phyloP scores from a whole-genome alignment of 2,329 filamentous ascomycete genomes.

The Fusarium protoensiforme region DNA sequence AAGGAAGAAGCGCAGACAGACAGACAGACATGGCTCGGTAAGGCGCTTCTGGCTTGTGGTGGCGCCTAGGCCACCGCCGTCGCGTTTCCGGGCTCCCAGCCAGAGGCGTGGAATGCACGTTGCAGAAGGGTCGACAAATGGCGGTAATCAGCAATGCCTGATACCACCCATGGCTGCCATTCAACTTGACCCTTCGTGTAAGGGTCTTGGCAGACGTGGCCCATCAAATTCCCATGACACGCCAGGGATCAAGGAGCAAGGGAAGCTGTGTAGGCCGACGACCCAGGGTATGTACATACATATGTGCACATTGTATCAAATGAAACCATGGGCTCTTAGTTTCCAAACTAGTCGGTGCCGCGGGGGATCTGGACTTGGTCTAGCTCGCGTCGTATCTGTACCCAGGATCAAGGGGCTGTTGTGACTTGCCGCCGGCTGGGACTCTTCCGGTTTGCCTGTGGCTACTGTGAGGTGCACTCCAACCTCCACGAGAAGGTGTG shows the following conservation, averaged over 20 bases:
- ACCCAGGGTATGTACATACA: conserved; percentile 2
- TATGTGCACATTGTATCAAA: background rate
- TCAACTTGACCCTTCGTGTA: background rate
- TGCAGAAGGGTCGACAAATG: conserved; percentile 6
- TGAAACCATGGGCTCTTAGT: conserved; percentile 10
- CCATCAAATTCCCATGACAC: background rate
- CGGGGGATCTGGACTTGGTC: conserved; percentile 27
- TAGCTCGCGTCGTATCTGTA: conserved; percentile 14
- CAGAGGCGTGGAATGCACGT: background rate
- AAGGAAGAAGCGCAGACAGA: background rate
- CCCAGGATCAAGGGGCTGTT: background rate
- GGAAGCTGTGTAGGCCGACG: background rate
- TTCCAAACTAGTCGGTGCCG: conserved; percentile 29
- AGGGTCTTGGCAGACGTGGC: background rate
- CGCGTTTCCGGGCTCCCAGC: background rate
- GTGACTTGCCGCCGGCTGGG: conserved; percentile 12
- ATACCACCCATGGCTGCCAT: background rate
- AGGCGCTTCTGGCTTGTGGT: background rate
- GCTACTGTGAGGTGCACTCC: background rate
- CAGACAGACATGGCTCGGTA: background rate
- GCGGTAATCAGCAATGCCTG: background rate
- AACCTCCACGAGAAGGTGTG: background rate
- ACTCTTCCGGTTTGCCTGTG: background rate
- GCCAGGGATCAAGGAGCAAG: background rate
- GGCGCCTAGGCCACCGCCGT: conserved; percentile 15